Evolutionary conservation across 192 early-diverging fungal species (phyloP), one percentile per base, ranked within the genome.

Genomic region (Phycomyces nitens): DNA sequence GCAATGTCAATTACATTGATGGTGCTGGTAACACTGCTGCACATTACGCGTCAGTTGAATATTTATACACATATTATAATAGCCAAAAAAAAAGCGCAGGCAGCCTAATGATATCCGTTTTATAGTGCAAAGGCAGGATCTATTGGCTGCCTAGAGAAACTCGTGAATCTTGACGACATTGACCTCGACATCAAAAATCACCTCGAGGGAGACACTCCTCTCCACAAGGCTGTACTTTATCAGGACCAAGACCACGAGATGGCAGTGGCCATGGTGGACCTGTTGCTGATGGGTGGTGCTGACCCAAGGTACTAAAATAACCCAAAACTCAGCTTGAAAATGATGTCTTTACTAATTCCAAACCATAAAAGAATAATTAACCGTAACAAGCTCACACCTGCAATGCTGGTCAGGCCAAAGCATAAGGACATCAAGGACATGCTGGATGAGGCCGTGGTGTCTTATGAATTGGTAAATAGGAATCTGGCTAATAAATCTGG

Each of bases 191-290:
- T 80, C 11, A 61, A 80, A 53, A 86, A 92, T 68, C 60, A 59
- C 12, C n/a, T 76, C 5, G 68, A 76, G 29, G 69, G 60, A 11
- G 81, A 89, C 38, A 92, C 89, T 21, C 88, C 89, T 34, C 76
- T 92, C 23, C 89, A 92, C 71, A 80, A 82, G 58, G 89, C 87
- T 15, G 83, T 88, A 26, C 66, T 62, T 50, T 79, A 81, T 68
- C 52, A 52, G 16, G 60, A 71, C 3, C 60, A 80, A n/a, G 82
- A 84, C 62, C 67, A 78, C 10, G 79, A 84, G n/a, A 68, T 68
- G n/a, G 81, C 82, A 7, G 67, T 85, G n/a, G 78, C 80, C 14
- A 87, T 89, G 58, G 85, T 83, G 20, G 77, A 80, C 52, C 65
- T 83, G 53, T 73, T 89, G 34, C 27, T 86, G 20, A 63, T 60